phyloP scores from a whole-genome alignment of 345 rosid species.

The Citrus mangshanensis region DNA sequence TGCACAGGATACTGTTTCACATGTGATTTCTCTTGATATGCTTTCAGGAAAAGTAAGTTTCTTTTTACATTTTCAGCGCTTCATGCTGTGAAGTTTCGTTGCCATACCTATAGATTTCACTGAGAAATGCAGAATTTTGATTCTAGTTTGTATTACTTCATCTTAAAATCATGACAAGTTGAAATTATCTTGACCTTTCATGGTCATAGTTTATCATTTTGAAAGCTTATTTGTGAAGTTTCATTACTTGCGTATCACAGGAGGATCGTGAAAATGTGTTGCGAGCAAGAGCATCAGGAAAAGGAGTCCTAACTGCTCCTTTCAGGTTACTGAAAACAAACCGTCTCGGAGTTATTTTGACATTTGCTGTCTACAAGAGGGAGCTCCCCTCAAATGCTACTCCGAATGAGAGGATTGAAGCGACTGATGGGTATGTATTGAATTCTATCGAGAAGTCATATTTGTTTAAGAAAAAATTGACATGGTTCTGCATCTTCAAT shows the following conservation, averaged over 20 bases:
- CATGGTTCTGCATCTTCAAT: not conserved
- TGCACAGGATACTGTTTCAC: slow-evolving; percentile 93
- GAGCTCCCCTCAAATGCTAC: slow-evolving; percentile 82
- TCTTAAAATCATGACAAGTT: not conserved
- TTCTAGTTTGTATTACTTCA: not conserved
- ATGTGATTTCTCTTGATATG: slow-evolving; percentile 88
- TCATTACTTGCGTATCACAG: slow-evolving; percentile 36
- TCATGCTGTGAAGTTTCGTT: slow-evolving; percentile 1
- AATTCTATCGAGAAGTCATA: not conserved
- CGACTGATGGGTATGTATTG: slow-evolving; percentile 72
- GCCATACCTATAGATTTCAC: not conserved
- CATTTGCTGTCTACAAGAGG: slow-evolving; percentile 83
- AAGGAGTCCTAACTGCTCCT: slow-evolving; percentile 96
- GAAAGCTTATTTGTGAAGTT: slow-evolving; percentile 3
- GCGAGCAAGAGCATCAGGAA: slow-evolving; percentile 83
- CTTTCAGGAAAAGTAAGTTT: slow-evolving; percentile 83
- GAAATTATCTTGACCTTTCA: not conserved
- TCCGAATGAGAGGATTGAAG: slow-evolving; percentile 75
- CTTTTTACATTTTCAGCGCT: slow-evolving; percentile 12
- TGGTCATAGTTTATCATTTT: not conserved
- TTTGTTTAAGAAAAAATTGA: slow-evolving; percentile 2
- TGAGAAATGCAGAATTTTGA: not conserved
- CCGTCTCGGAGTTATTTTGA: slow-evolving; percentile 93
- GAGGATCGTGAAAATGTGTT: slow-evolving; percentile 91
- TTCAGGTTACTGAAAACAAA: slow-evolving; percentile 82